These are phyloP conservation scores for Cercospora zeina DNA, from an alignment of 2,329 filamentous ascomycete species.

Conservation along the genomic window DNA sequence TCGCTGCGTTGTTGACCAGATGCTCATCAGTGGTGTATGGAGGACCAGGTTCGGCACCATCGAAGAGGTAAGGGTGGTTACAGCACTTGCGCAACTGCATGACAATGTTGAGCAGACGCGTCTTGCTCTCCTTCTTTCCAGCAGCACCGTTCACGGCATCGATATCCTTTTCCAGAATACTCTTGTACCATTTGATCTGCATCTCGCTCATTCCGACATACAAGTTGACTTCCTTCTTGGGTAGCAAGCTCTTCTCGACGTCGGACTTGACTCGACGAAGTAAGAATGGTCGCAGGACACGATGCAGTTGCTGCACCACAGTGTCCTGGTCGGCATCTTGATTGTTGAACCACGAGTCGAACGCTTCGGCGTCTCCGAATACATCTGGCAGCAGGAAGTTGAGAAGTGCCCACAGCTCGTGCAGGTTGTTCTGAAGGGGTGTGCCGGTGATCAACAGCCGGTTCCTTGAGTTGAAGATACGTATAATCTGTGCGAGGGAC, in stretches of 20 bases:
- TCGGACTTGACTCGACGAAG: conserved; percentile 95
- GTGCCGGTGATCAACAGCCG: conserved; percentile 94
- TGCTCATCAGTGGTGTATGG: conserved; percentile 99
- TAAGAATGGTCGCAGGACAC: conserved; percentile 88
- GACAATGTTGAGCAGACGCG: conserved; percentile 93
- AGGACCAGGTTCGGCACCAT: conserved; percentile 93
- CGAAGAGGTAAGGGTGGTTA: conserved; percentile 97
- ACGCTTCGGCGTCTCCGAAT: conserved; percentile 93
- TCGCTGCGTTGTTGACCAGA: conserved; percentile 86
- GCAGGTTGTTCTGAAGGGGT: conserved; percentile 94
- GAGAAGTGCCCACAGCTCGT: conserved; percentile 94
- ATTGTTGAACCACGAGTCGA: conserved; percentile 96
- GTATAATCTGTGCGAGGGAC: conserved; percentile 92
- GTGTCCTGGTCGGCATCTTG: conserved; percentile 90
- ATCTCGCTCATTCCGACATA: conserved; percentile 99
- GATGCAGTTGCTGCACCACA: conserved; percentile 92
- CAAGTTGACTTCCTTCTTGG: conserved; percentile 95
- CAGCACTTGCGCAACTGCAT: conserved; percentile 99
- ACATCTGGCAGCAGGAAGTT: conserved; percentile 98
- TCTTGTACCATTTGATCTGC: conserved; percentile 99
- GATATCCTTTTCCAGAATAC: conserved; percentile 98
- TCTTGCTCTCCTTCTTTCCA: conserved; percentile 97
- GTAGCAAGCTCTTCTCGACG: conserved; percentile 94
- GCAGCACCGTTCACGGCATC: conserved; percentile 96
- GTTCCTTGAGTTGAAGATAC: conserved; percentile 93